Evolutionary conservation across 805 yeast genomes (phyloP).

Genomic region (Pichia cabralensis): DNA sequence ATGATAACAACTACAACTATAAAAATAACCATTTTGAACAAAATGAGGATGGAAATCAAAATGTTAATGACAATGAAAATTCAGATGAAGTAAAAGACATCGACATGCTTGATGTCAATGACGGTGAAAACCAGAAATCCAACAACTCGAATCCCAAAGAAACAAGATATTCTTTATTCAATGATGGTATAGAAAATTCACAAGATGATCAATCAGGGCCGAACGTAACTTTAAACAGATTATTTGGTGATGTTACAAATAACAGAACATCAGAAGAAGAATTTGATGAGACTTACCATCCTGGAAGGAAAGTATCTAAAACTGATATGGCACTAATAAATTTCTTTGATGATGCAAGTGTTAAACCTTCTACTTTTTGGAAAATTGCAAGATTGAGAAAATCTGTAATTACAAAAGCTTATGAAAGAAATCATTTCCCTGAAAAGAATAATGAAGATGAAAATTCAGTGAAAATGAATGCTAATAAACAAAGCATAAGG

Average conservation of each 20-base stretch:
- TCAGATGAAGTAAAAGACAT: no score
- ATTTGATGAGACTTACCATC: no score
- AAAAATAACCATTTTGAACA: conserved; percentile 3
- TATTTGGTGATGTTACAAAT: no score
- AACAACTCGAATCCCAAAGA: no score
- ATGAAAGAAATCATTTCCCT: no score
- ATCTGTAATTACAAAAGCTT: background rate
- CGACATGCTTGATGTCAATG: no score
- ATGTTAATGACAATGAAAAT: no score
- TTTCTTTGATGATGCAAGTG: conserved; percentile 81
- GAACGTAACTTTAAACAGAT: background rate
- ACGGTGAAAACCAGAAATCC: no score
- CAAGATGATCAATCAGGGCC: conserved; percentile 11
- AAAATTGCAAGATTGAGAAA: conserved; percentile 37
- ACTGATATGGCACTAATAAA: no score
- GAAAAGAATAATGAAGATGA: background rate
- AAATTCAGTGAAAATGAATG: conserved; percentile 1
- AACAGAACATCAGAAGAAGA: no score
- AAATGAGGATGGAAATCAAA: conserved; percentile 14
- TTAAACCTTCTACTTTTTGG: conserved; percentile 86
- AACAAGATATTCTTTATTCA: conserved; percentile 24
- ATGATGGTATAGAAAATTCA: conserved; percentile 22
- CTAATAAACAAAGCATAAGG: no score
- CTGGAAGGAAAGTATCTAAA: no score
- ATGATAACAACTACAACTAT: background rate